Percentiles rank a stretch among this genome's conserved stretches.
Conservation (phyloP, 257 asterid species). For the Ilex asprella region DNA sequence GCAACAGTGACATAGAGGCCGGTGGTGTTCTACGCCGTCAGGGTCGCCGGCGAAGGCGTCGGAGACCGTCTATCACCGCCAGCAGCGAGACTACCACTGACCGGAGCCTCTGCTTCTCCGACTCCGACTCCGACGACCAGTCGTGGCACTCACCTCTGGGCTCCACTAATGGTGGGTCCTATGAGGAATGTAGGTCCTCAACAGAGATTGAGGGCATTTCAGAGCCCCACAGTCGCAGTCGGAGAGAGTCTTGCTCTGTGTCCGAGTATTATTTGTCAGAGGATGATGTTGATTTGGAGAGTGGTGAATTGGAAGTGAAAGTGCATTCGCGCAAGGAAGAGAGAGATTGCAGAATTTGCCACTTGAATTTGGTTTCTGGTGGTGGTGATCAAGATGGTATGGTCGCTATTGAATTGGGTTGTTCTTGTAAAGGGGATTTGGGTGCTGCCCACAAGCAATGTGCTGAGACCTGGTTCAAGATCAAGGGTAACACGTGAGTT, state of each 20-base stretch:
- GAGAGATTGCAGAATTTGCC: slow-evolving; percentile 46
- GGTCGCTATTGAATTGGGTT: slow-evolving; percentile 36
- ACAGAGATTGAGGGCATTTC: slow-evolving; percentile 22
- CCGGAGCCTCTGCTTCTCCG: slow-evolving; percentile 42
- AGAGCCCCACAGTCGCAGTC: slow-evolving; percentile 4
- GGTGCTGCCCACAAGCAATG: slow-evolving; percentile 48
- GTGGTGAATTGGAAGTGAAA: slow-evolving; percentile 37
- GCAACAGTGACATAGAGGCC: slow-evolving; percentile 22
- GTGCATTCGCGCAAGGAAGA: slow-evolving; percentile 17
- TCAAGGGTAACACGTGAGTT: slow-evolving; percentile 48
- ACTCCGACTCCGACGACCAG: slow-evolving; percentile 30
- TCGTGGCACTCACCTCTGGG: slow-evolving; percentile 27
- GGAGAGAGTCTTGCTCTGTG: slow-evolving; percentile 19
- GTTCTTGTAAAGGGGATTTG: slow-evolving; percentile 51
- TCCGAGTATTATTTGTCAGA: slow-evolving; percentile 13
- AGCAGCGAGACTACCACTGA: slow-evolving; percentile 49
- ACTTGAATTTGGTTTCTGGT: slow-evolving; percentile 24
- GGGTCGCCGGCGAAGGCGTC: slow-evolving; percentile 28
- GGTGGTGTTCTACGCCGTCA: slow-evolving; percentile 19
- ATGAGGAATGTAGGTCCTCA: slow-evolving; percentile 26
- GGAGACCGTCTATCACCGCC: slow-evolving; percentile 24
- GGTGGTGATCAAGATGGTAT: slow-evolving; percentile 23
- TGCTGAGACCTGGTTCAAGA: slow-evolving; percentile 54
- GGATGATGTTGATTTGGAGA: slow-evolving; percentile 39
- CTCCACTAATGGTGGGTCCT: slow-evolving; percentile 11